Conservation (phyloP, 176 grass and related monocot genomes). For the Cenchrus purpureus region DNA sequence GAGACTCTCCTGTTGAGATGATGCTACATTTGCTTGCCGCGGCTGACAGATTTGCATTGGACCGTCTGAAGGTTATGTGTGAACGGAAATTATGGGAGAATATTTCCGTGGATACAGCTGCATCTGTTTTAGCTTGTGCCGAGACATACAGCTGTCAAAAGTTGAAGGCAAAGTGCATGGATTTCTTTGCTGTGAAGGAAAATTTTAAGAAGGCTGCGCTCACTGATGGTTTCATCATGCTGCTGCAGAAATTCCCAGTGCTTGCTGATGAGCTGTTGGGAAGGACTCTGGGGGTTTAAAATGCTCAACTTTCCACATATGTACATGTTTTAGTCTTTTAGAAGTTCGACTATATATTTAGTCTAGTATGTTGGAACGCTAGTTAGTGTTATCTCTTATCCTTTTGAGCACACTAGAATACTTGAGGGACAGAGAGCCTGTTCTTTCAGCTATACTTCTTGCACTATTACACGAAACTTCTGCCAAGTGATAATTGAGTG, state of each 20-base stretch:
- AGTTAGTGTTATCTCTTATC: no score
- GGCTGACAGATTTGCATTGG: slow-evolving; percentile 55
- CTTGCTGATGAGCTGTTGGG: neutral
- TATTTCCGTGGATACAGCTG: slow-evolving; percentile 26
- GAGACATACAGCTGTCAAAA: slow-evolving; percentile 49
- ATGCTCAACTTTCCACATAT: no score
- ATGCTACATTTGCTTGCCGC: slow-evolving; percentile 32
- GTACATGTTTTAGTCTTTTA: no score
- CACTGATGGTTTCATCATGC: neutral
- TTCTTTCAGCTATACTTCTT: no score
- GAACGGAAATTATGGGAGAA: slow-evolving; percentile 25
- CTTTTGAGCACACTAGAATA: no score
- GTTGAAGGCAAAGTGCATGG: slow-evolving; percentile 55
- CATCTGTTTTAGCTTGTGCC: slow-evolving; percentile 41
- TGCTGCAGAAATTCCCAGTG: slow-evolving; percentile 28
- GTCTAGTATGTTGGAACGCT: no score
- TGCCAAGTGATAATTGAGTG: no score
- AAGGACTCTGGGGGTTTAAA: no score
- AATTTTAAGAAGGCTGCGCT: slow-evolving; percentile 48
- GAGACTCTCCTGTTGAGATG: neutral
- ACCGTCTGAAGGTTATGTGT: slow-evolving; percentile 54
- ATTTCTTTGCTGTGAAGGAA: slow-evolving; percentile 29
- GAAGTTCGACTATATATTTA: no score
- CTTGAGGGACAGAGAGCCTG: no score
- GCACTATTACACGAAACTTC: no score